Conservation (phyloP, 2,329 filamentous ascomycete species). For the Gnomoniopsis smithogilvyi region DNA sequence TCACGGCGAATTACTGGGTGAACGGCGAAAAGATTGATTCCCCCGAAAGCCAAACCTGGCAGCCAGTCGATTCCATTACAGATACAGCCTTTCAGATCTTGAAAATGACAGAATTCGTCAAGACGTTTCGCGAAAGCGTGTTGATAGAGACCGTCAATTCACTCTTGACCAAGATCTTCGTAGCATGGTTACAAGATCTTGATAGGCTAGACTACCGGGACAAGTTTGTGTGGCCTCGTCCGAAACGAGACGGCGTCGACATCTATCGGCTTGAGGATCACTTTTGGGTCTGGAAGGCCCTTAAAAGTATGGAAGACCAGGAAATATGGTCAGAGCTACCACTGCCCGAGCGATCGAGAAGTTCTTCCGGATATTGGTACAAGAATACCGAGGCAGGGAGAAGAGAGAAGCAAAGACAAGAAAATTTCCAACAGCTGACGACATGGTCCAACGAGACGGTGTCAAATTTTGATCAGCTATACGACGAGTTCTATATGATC, state of each 20-base stretch:
- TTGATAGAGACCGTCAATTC: background rate
- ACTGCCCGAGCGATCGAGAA: too few relatives aligned
- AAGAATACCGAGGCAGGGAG: background rate
- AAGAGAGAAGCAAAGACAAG: background rate
- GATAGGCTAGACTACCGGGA: background rate
- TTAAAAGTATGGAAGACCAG: background rate
- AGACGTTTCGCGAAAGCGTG: background rate
- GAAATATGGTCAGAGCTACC: background rate
- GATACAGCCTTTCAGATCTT: constrained; percentile 3
- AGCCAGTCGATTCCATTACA: background rate
- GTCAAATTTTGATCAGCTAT: background rate
- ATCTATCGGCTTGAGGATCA: background rate
- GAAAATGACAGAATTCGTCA: background rate
- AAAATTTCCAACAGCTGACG: background rate
- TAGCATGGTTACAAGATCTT: background rate
- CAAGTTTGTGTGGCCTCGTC: background rate
- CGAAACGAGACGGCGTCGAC: background rate
- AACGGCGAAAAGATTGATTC: background rate
- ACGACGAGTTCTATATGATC: background rate
- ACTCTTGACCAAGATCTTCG: background rate
- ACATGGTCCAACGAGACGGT: too few relatives aligned
- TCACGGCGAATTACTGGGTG: constrained; percentile 2
- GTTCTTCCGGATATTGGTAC: background rate
- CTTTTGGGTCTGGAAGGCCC: constrained; percentile 3
- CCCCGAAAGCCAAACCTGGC: background rate